These are phyloP conservation scores for Kalaharituber pfeilii DNA, from an alignment of 2,329 filamentous ascomycete species.

Conservation along the genomic window DNA sequence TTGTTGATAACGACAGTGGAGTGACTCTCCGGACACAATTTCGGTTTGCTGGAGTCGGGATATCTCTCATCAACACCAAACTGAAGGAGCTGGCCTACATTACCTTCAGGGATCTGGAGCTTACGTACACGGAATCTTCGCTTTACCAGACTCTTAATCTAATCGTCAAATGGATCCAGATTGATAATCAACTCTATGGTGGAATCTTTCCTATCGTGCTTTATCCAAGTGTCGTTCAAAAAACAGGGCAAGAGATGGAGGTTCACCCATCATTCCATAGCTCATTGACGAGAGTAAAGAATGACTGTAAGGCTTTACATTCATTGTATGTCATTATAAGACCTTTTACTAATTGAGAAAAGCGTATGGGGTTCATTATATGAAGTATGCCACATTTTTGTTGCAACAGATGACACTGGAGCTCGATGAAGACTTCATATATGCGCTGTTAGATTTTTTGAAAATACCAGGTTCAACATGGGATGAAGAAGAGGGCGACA, in stretches of 20 bases:
- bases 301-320: conserved; percentile 43
- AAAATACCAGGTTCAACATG: conserved; percentile 83
- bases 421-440: conserved; percentile 95
- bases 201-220: conserved; percentile 95
- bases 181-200: conserved; percentile 96
- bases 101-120: conserved; percentile 75
- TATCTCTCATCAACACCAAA: conserved; percentile 85
- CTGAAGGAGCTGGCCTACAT: conserved; percentile 84
- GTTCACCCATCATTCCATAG: conserved; percentile 86
- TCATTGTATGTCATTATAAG: neutral
- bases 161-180: conserved; percentile 95
- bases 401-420: conserved; percentile 97
- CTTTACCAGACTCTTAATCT: conserved; percentile 82
- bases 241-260: conserved; percentile 90
- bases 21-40: conserved; percentile 80
- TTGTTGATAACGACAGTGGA: conserved; percentile 77
- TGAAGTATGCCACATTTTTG: conserved; percentile 90
- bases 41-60: conserved; percentile 72
- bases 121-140: conserved; percentile 84
- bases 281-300: conserved; percentile 86
- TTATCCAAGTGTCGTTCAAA: conserved; percentile 93
- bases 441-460: conserved; percentile 83
- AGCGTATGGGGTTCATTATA: conserved; percentile 84
- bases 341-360: conserved; percentile 3
- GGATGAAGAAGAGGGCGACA: conserved; percentile 66